Evolutionary conservation across 148 eudicot genomes (phyloP).

Genomic region (Chenopodium quinoa): DNA sequence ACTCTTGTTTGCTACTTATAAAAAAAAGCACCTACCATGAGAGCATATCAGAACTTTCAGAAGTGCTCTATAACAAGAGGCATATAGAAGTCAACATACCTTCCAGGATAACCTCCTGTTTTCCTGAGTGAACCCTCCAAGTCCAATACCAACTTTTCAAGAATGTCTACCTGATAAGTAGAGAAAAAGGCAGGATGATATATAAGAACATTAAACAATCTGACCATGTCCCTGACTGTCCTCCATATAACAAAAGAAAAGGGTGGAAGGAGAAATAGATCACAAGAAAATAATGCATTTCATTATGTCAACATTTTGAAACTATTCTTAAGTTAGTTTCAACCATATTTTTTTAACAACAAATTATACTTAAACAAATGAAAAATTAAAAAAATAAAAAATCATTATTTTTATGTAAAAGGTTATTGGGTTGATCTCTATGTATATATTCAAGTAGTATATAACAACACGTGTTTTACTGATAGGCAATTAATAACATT

Average conservation of each 20-base stretch:
- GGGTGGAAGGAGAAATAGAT: background rate
- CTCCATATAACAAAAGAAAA: background rate
- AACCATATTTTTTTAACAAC: no score
- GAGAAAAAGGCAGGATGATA: background rate
- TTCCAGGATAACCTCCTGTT: slow-evolving; percentile 78
- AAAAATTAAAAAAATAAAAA: no score
- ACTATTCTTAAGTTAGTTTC: no score
- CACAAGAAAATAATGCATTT: background rate
- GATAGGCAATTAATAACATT: no score
- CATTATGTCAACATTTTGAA: no score
- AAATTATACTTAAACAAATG: no score
- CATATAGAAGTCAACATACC: slow-evolving; percentile 39
- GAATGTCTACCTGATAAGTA: slow-evolving; percentile 70
- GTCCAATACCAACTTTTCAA: slow-evolving; percentile 70
- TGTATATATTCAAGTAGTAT: no score
- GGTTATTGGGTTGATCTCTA: no score
- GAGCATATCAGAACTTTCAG: background rate
- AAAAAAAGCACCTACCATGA: background rate
- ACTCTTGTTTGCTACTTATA: no score
- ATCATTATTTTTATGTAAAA: no score
- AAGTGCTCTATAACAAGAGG: slow-evolving; percentile 1
- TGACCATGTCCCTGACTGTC: background rate
- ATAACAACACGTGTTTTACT: no score
- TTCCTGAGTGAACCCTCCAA: slow-evolving; percentile 65
- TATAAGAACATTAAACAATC: background rate